A percentile compares a stretch with the other conserved stretches of the same genome.
Evolutionary conservation across 192 early-diverging fungal species (phyloP).

Genomic region (Backusella luteola): DNA sequence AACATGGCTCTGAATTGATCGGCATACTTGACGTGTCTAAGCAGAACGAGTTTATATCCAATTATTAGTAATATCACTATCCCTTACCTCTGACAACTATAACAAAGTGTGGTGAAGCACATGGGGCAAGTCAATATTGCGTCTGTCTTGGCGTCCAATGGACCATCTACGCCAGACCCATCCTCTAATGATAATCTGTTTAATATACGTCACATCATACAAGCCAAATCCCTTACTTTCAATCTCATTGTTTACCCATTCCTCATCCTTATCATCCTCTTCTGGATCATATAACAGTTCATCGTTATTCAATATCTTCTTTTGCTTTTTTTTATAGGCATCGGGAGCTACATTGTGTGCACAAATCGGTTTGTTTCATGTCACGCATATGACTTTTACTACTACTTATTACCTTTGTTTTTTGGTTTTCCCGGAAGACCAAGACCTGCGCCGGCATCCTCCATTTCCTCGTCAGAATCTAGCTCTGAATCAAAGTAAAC

Average conservation of each 20-base stretch:
- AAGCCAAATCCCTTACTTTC: conserved; percentile 33
- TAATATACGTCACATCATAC: neutral
- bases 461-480: conserved; percentile 26
- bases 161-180: conserved; percentile 14
- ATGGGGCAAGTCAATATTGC: conserved; percentile 61
- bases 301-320: conserved; percentile 38
- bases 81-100: conserved; percentile 58
- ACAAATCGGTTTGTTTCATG: conserved; percentile 1
- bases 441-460: conserved; percentile 21
- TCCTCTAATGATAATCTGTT: conserved; percentile 25
- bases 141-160: conserved; percentile 40
- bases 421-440: conserved; percentile 7
- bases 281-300: conserved; percentile 59
- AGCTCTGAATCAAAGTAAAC: conserved; percentile 50
- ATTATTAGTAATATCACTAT: neutral
- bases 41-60: neutral
- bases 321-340: conserved; percentile 11
- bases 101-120: conserved; percentile 59
- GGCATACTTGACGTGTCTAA: conserved; percentile 55
- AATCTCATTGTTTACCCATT: conserved; percentile 53
- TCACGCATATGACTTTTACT: conserved; percentile 10
- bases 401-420: neutral
- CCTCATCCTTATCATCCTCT: conserved; percentile 50
- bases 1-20: conserved; percentile 71
- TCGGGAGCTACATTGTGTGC: neutral